These are phyloP conservation scores for Acmispon strigosus DNA, from an alignment of 306 rosid species.

Conservation along the genomic window DNA sequence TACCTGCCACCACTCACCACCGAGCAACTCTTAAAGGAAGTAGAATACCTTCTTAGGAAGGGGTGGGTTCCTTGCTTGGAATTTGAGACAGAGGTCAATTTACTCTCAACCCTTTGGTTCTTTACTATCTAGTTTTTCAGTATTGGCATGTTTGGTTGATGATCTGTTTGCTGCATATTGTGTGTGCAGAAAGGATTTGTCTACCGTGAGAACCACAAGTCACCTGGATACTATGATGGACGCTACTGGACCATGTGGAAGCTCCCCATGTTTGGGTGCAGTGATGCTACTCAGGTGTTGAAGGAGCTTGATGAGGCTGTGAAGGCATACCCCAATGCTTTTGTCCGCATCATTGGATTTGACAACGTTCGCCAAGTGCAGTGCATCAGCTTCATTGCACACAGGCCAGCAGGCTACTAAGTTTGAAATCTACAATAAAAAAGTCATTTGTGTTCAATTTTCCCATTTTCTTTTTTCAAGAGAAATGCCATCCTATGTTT, in stretches of 20 bases:
- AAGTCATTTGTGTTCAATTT: not conserved
- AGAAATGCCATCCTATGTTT: constrained; percentile 15
- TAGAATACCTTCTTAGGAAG: constrained; percentile 47
- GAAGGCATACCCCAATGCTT: constrained; percentile 34
- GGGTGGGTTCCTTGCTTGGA: constrained; percentile 78
- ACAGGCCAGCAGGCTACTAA: constrained; percentile 35
- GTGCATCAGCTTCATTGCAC: constrained; percentile 80
- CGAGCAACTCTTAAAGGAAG: constrained; percentile 32
- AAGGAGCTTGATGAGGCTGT: constrained; percentile 41
- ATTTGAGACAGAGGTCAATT: constrained; percentile 42
- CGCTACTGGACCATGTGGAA: constrained; percentile 88
- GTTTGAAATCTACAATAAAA: not conserved
- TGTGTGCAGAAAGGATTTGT: constrained; percentile 34
- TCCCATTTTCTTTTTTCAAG: not conserved
- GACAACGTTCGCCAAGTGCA: constrained; percentile 77
- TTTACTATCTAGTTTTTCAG: too few species aligned
- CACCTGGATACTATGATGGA: constrained; percentile 83
- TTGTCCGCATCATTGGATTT: constrained; percentile 66
- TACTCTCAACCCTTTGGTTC: not conserved
- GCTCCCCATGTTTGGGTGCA: constrained; percentile 81
- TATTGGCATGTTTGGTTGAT: not conserved
- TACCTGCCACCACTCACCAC: constrained; percentile 36
- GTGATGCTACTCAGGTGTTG: constrained; percentile 45
- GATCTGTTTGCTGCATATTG: not conserved
- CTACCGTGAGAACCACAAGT: constrained; percentile 50